phyloP scores from a whole-genome alignment of 2,329 filamentous ascomycete species.

The Aspergillus costaricaensis region DNA sequence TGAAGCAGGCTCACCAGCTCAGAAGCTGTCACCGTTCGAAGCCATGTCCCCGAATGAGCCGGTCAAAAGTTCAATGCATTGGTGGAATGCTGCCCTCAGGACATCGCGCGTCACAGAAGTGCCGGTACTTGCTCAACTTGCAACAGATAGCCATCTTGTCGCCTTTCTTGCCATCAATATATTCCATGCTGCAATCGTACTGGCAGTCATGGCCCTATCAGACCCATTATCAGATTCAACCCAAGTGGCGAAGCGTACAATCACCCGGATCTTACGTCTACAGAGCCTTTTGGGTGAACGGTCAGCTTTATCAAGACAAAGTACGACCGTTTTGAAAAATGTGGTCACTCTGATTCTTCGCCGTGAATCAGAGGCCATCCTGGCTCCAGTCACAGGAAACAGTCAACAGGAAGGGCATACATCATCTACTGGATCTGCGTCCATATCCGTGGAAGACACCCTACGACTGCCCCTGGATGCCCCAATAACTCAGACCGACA shows the following conservation, averaged over 20 bases:
- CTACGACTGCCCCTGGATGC: constrained; percentile 25
- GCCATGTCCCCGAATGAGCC: constrained; percentile 1
- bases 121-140: constrained; percentile 37
- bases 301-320: constrained; percentile 41
- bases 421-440: not conserved
- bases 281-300: constrained; percentile 41
- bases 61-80: constrained; percentile 22
- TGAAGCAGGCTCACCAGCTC: not conserved
- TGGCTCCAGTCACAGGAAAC: constrained; percentile 22
- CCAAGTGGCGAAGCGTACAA: constrained; percentile 46
- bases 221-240: constrained; percentile 47
- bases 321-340: constrained; percentile 26
- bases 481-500: constrained; percentile 1
- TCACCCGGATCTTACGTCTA: constrained; percentile 46
- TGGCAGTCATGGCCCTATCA: constrained; percentile 46
- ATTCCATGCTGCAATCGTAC: constrained; percentile 49
- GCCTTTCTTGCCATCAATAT: constrained; percentile 50
- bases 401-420: not conserved
- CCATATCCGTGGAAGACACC: constrained; percentile 28
- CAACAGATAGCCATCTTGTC: constrained; percentile 47
- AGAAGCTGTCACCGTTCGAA: constrained; percentile 7
- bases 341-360: constrained; percentile 27
- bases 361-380: constrained; percentile 28
- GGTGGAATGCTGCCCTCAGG: constrained; percentile 41
- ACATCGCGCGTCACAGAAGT: constrained; percentile 41